Conservation (phyloP, 495 filamentous ascomycete genomes). For the Hypoxylon fuscum region DNA sequence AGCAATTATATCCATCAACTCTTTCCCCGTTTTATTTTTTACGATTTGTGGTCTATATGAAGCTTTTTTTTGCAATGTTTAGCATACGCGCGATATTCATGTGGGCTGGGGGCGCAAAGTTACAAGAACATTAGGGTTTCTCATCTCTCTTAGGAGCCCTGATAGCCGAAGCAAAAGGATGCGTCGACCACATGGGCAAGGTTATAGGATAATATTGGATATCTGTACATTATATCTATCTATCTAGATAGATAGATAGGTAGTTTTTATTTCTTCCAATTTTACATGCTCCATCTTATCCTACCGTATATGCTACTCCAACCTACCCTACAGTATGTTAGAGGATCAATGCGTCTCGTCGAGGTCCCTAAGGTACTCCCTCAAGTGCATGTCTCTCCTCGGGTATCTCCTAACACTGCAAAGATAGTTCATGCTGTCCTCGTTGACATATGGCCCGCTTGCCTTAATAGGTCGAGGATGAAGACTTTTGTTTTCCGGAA, state of each 20-base stretch:
- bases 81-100: no score
- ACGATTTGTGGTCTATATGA: not conserved
- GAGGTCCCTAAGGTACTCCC: not conserved
- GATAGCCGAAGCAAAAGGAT: no score
- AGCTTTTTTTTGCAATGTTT: no score
- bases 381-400: not conserved
- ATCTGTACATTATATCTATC: no score
- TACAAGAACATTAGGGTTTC: not conserved
- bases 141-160: no score
- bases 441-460: not conserved
- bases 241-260: no score
- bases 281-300: no score
- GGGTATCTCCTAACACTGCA: not conserved
- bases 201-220: no score
- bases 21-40: not conserved
- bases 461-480: not conserved
- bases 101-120: not conserved
- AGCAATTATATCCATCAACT: not conserved
- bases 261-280: no score
- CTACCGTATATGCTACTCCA: no score
- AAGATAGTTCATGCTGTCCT: not conserved
- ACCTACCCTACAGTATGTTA: not conserved
- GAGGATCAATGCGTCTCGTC: conserved; percentile 7
- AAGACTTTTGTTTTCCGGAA: conserved; percentile 21
- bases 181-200: no score